Conservation (phyloP, 2,329 filamentous ascomycete genomes). For the Phaeophleospora eucalypticola region DNA sequence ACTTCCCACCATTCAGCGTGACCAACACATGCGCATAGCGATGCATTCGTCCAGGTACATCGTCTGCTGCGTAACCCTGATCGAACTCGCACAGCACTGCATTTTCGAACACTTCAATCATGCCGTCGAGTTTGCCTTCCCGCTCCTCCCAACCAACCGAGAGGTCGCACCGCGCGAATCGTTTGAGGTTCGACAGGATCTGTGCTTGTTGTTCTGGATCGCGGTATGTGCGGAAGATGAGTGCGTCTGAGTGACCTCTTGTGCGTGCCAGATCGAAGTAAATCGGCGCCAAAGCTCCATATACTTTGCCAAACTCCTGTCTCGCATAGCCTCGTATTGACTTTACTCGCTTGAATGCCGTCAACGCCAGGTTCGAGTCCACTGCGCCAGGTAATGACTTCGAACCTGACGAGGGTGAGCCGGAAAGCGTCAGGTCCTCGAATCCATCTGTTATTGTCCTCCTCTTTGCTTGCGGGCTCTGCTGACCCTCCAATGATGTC, state of each 20-base stretch:
- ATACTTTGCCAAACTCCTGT: conserved; percentile 85
- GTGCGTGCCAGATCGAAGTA: conserved; percentile 76
- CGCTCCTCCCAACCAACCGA: conserved; percentile 68
- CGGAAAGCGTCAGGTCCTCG: conserved; percentile 64
- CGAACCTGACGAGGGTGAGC: conserved; percentile 16
- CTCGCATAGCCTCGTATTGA: conserved; percentile 82
- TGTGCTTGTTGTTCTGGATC: conserved; percentile 87
- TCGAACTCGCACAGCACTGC: conserved; percentile 89
- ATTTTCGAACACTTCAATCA: conserved; percentile 81
- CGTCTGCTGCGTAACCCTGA: conserved; percentile 82
- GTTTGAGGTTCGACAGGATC: conserved; percentile 76
- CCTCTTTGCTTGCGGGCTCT: conserved; percentile 21
- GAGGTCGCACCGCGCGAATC: conserved; percentile 77
- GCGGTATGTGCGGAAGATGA: conserved; percentile 80
- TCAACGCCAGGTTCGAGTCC: conserved; percentile 63
- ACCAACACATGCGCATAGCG: conserved; percentile 84
- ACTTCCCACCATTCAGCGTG: conserved; percentile 72
- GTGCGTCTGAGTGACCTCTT: conserved; percentile 70
- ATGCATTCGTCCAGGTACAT: conserved; percentile 83
- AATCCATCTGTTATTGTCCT: conserved; percentile 64
- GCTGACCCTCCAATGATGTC: conserved; percentile 35
- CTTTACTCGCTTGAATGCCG: conserved; percentile 64
- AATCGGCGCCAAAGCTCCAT: conserved; percentile 81
- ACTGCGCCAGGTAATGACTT: conserved; percentile 24
- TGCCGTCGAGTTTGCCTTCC: conserved; percentile 66